Evolutionary conservation across 164 flowering plant species (phyloP).

Genomic region (Magnolia sinica): DNA sequence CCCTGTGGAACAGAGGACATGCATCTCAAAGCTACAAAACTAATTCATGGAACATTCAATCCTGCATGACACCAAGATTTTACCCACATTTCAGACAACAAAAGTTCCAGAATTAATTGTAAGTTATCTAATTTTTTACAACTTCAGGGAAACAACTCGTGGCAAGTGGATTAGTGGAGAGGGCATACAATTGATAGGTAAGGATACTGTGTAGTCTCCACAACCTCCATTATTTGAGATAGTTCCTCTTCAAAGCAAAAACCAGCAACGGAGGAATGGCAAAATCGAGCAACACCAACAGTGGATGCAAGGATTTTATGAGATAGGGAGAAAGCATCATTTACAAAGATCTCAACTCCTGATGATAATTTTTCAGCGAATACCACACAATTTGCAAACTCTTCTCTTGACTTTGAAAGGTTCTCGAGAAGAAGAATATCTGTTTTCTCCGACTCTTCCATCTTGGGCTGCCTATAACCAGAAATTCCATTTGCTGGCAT

Average conservation of each 20-base stretch:
- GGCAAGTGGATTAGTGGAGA: neutral
- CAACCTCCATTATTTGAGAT: slow-evolving; percentile 38
- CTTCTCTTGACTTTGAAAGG: slow-evolving; percentile 56
- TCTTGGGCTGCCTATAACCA: slow-evolving; percentile 16
- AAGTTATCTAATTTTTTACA: neutral
- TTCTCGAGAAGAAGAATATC: slow-evolving; percentile 60
- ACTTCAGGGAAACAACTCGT: neutral
- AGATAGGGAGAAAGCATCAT: slow-evolving; percentile 72
- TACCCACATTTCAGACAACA: neutral
- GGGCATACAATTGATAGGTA: slow-evolving; percentile 65
- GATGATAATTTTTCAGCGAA: slow-evolving; percentile 55
- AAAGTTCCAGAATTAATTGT: neutral
- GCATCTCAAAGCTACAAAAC: neutral
- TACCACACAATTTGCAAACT: slow-evolving; percentile 53
- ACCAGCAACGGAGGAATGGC: slow-evolving; percentile 69
- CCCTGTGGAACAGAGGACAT: neutral
- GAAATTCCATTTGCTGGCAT: slow-evolving; percentile 34
- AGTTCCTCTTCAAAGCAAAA: slow-evolving; percentile 69
- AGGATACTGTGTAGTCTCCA: slow-evolving; percentile 36
- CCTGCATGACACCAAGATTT: neutral
- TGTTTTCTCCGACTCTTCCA: slow-evolving; percentile 25
- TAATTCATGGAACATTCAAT: neutral
- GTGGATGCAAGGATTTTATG: slow-evolving; percentile 88
- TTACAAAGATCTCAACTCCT: slow-evolving; percentile 81
- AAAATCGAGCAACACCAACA: slow-evolving; percentile 68